Percentiles rank a stretch among this genome's conserved stretches.
These are phyloP conservation scores for Tulasnella sp. DNA, from an alignment of 768 basidiomycete species.

Conservation along the genomic window DNA sequence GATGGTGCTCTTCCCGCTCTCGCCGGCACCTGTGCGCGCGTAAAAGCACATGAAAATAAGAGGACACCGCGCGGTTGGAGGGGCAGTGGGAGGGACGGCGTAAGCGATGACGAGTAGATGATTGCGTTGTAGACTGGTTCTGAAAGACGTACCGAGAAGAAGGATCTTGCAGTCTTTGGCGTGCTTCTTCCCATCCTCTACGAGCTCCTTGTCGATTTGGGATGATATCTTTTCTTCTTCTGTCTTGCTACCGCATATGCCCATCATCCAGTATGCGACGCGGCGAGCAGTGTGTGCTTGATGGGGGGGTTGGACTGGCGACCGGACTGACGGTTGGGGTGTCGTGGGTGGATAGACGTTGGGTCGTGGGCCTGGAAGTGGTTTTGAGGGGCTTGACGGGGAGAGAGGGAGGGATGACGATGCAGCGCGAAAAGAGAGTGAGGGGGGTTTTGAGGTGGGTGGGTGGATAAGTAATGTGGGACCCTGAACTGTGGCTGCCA, in stretches of 20 bases:
- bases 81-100: background rate
- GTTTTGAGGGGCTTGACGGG: background rate
- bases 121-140: background rate
- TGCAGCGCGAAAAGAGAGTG: background rate
- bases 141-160: constrained; percentile 59
- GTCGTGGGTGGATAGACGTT: background rate
- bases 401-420: background rate
- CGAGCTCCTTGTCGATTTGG: constrained; percentile 72
- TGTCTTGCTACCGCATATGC: constrained; percentile 1
- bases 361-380: background rate
- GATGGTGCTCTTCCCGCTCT: constrained; percentile 91
- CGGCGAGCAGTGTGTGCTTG: background rate
- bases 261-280: background rate
- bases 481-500: constrained; percentile 1
- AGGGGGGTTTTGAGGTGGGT: background rate
- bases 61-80: background rate
- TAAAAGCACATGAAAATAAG: background rate
- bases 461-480: constrained; percentile 1
- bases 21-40: constrained; percentile 65
- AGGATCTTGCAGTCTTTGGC: constrained; percentile 90
- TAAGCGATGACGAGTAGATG: constrained; percentile 2
- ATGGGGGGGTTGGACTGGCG: background rate
- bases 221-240: constrained; percentile 44
- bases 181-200: constrained; percentile 75
- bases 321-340: background rate